Base-by-base conservation (phyloP, 2,329 filamentous ascomycete species). In the Phaeosphaeria sp. region DNA sequence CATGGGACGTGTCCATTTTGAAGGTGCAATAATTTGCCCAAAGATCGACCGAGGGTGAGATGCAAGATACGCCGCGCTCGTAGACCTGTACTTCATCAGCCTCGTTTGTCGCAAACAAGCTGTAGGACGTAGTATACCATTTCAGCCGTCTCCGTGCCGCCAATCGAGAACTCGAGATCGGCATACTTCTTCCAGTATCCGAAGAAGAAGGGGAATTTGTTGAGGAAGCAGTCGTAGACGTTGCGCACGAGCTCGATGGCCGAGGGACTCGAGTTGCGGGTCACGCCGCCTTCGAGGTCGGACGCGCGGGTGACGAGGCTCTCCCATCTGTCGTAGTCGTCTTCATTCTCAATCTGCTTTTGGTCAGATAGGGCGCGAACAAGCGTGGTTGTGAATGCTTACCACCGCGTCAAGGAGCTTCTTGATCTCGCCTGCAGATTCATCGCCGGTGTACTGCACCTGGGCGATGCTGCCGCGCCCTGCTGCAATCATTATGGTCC, bases 151-250 rank as follows among this genome's bases (percentile, higher is more conserved):
- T 99, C 95, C 5, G 95, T 96, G 18, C 95, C 95, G 4, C 93
- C 93, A 65, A 99, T 97, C 50, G 93, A 93, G 80, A 99, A 99
- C 74, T 99, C 95, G 63, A 96, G 85, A 72, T 98, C 94, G 73
- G 95, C 95, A 84, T 98, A 99, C 77, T 97, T 98, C 83, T 98
- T 98, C 95, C 95, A 99, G 82, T 98, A 99, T 51, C 94, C 95
- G 72, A 98, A 99, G 40, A 98, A 87, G 11, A 98, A 85, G 2
- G 95, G 95, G 65, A 97, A 99, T 74, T 97, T 97, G 60, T 91
- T 87, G 21, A 99, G 89, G 74, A 99, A 96, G 48, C 91, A 88
- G 77, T 99, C 93, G 81, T 96, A 98, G 61, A 91, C 87, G 77
- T 91, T 88, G 78, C 95, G 90, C 55, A 93, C 90, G 11, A 92